A percentile compares a stretch with the other conserved stretches of the same genome.
These are phyloP conservation scores for Cyclotella baltica DNA, from an alignment of 108 stramenopile species.

Conservation along the genomic window DNA sequence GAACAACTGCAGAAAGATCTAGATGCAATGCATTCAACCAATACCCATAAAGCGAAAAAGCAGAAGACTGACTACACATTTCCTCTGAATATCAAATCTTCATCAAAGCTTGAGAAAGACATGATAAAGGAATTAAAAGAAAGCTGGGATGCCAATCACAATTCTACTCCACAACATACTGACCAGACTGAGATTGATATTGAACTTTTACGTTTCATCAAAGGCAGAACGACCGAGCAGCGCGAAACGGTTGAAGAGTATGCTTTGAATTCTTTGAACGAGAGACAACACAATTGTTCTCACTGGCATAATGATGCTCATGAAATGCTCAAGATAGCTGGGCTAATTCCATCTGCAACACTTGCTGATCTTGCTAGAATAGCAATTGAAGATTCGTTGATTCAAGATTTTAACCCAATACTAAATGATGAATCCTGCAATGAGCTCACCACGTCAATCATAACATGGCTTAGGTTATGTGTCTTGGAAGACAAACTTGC, in stretches of 20 bases:
- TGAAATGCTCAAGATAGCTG: slow-evolving; percentile 24
- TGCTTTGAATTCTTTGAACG: slow-evolving; percentile 26
- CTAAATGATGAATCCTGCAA: slow-evolving; percentile 9
- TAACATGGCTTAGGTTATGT: slow-evolving; percentile 54
- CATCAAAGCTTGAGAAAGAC: slow-evolving; percentile 25
- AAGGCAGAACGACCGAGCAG: not conserved
- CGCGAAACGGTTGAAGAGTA: slow-evolving; percentile 16
- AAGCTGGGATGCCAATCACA: slow-evolving; percentile 33
- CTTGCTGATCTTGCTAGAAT: slow-evolving; percentile 32
- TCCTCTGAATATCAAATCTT: slow-evolving; percentile 10
- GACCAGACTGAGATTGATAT: not conserved
- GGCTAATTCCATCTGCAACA: slow-evolving; percentile 28
- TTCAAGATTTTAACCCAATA: slow-evolving; percentile 33
- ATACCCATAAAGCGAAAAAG: not conserved
- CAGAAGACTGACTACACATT: not conserved
- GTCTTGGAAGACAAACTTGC: slow-evolving; percentile 57
- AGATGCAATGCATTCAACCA: not conserved
- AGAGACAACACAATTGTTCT: not conserved
- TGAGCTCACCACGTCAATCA: slow-evolving; percentile 1
- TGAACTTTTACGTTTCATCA: not conserved
- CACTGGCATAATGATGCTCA: slow-evolving; percentile 38
- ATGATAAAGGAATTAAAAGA: slow-evolving; percentile 34
- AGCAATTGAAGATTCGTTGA: slow-evolving; percentile 2
- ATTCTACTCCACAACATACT: not conserved
- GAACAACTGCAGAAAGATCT: slow-evolving; percentile 8